These are phyloP conservation scores for Oryza officinalis DNA, from an alignment of 176 grass and related monocot species.

Conservation along the genomic window DNA sequence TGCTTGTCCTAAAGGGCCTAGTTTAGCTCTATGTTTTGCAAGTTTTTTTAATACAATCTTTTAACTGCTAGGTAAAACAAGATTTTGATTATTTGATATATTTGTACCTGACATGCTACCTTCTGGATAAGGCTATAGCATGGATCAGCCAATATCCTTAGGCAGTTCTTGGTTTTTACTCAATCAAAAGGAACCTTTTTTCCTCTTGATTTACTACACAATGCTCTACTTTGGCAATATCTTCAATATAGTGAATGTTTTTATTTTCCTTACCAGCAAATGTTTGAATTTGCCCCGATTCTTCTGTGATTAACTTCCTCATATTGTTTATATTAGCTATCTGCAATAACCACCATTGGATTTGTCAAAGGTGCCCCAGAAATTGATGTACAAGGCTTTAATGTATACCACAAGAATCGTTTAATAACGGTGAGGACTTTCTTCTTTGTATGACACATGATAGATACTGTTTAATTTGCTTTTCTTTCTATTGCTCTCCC, in stretches of 20 bases:
- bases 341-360: slow-evolving; percentile 82
- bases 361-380: slow-evolving; percentile 93
- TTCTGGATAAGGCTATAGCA: slow-evolving; percentile 22
- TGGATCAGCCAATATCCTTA: neutral
- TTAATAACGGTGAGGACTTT: slow-evolving; percentile 76
- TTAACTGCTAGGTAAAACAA: slow-evolving; percentile 30
- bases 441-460: slow-evolving; percentile 25
- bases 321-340: slow-evolving; percentile 48
- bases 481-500: slow-evolving; percentile 11
- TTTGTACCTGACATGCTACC: slow-evolving; percentile 9
- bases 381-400: slow-evolving; percentile 91
- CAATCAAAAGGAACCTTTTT: neutral
- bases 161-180: neutral
- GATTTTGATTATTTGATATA: slow-evolving; percentile 9
- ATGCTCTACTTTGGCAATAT: slow-evolving; percentile 4
- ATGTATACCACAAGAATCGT: slow-evolving; percentile 97
- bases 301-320: slow-evolving; percentile 12
- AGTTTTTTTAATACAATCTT: slow-evolving; percentile 7
- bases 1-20: neutral
- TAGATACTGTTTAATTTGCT: slow-evolving; percentile 15
- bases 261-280: slow-evolving; percentile 6
- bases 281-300: slow-evolving; percentile 5
- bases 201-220: neutral
- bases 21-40: slow-evolving; percentile 3
- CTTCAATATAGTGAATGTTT: slow-evolving; percentile 1